Evolutionary conservation across 495 filamentous ascomycete genomes (phyloP).

Genomic region (Umbilicaria muhlenbergii): DNA sequence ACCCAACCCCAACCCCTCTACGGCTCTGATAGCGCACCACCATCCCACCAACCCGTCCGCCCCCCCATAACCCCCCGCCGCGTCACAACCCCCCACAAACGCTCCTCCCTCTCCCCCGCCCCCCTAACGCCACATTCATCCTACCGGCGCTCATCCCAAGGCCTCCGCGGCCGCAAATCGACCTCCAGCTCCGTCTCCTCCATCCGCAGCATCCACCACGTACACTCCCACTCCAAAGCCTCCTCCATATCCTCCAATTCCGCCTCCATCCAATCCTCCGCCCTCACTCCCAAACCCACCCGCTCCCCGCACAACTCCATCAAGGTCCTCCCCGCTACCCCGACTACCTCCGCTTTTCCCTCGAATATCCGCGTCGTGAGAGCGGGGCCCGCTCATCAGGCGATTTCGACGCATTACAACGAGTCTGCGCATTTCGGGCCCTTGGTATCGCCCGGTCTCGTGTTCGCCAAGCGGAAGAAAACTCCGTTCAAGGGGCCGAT

Average conservation of each 20-base stretch:
- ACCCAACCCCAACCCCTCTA: not conserved
- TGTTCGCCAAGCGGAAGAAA: slow-evolving; percentile 84
- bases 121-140: slow-evolving; percentile 80
- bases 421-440: slow-evolving; percentile 20
- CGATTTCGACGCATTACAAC: slow-evolving; percentile 34
- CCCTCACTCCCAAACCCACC: slow-evolving; percentile 33
- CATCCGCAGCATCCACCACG: slow-evolving; percentile 77
- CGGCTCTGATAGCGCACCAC: not conserved
- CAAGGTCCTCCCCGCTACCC: slow-evolving; percentile 56
- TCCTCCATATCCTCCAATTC: slow-evolving; percentile 82
- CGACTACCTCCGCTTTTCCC: slow-evolving; percentile 50
- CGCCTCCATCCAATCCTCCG: slow-evolving; percentile 49
- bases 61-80: slow-evolving; percentile 27
- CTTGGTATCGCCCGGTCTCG: slow-evolving; percentile 42
- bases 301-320: slow-evolving; percentile 77
- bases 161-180: slow-evolving; percentile 81
- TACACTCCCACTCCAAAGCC: slow-evolving; percentile 80
- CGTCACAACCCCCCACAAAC: slow-evolving; percentile 29
- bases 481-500: slow-evolving; percentile 82
- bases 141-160: slow-evolving; percentile 56
- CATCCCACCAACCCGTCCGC: slow-evolving; percentile 2
- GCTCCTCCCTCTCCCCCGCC: slow-evolving; percentile 76
- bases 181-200: slow-evolving; percentile 93
- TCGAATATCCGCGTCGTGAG: slow-evolving; percentile 77
- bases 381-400: slow-evolving; percentile 18